Conservation (phyloP, 345 rosid species). For the Heritiera fomes region DNA sequence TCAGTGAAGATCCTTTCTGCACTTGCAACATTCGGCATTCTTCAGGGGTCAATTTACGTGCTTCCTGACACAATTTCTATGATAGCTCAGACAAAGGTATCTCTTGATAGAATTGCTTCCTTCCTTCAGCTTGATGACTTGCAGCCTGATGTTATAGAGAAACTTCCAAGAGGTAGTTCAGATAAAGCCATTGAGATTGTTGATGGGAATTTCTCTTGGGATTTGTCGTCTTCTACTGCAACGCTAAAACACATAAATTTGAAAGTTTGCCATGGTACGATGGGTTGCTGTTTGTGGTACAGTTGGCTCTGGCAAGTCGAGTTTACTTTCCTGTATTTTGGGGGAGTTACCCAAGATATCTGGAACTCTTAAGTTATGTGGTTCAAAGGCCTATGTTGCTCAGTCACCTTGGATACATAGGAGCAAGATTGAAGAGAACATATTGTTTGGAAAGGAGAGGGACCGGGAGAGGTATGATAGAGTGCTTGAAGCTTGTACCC, state of each 20-base stretch:
- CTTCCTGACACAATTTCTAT: constrained; percentile 59
- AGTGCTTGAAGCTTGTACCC: constrained; percentile 70
- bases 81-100: constrained; percentile 60
- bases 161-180: constrained; percentile 31
- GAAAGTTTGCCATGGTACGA: constrained; percentile 53
- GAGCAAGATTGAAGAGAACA: constrained; percentile 71
- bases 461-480: constrained; percentile 57
- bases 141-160: constrained; percentile 36
- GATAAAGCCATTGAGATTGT: constrained; percentile 38
- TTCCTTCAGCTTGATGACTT: constrained; percentile 66
- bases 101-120: constrained; percentile 55
- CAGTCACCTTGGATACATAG: constrained; percentile 89
- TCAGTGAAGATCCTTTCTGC: constrained; percentile 62
- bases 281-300: constrained; percentile 70
- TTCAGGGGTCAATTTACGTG: constrained; percentile 46
- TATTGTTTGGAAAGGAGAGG: constrained; percentile 77
- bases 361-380: constrained; percentile 54
- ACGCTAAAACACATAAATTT: constrained; percentile 56
- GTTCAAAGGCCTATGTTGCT: constrained; percentile 65
- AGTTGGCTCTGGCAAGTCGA: constrained; percentile 78
- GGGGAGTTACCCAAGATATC: constrained; percentile 65
- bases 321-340: constrained; percentile 60
- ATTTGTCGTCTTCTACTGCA: constrained; percentile 30
- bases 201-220: constrained; percentile 63
- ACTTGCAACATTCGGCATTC: constrained; percentile 60